Evolutionary conservation across 352 stramenopile species (phyloP), one percentile per base, ranked within the genome.

Genomic region (Plasmopara muralis): DNA sequence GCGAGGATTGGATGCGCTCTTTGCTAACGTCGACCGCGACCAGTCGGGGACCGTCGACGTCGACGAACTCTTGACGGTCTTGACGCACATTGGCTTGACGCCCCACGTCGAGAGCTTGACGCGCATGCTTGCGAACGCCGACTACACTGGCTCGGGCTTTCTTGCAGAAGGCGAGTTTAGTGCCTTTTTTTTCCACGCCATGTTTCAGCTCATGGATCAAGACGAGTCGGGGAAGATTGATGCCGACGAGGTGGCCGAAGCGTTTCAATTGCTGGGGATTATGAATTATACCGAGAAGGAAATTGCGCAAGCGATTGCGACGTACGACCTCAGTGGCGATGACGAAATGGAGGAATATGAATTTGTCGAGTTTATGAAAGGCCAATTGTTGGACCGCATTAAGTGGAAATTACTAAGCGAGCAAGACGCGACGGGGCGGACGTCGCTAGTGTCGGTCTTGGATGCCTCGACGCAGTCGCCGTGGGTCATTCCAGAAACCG

Each of bases 281-380:
- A 9, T 66, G 14, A 40, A 74, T 29, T 83, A 85, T 51, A 62
- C 79, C 20, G 75, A 85, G 37, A 70, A 84, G 25, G 77, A 91
- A 35, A 83, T 87, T 33, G 28, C 61, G 0, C 62, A 83, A 7
- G 75, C 73, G 14, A 87, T 93, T 38, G 68, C 74, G 6, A 70
- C 68, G 12, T 89, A 83, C 50, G 81, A 91, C 48, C 77, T 93
- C 37, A 88, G 65, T 14, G 77, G 72, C 13, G 81, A 88, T 42
- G 77, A 75, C 16, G 80, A 85, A 50, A 89, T 93, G 64, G 83
- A 93, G 52, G 71, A 83, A 44, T 72, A 55, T n/a, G 81, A 91
- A 50, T 93, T 93, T 55, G 62, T 89, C 9, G 76, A 87, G 53
- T 87, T 90, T 49, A 86, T 93, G 66, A 84, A 77, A 39, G 68